phyloP scores from a whole-genome alignment of 1,284 basidiomycete species.

The Ganoderma lingzhi region DNA sequence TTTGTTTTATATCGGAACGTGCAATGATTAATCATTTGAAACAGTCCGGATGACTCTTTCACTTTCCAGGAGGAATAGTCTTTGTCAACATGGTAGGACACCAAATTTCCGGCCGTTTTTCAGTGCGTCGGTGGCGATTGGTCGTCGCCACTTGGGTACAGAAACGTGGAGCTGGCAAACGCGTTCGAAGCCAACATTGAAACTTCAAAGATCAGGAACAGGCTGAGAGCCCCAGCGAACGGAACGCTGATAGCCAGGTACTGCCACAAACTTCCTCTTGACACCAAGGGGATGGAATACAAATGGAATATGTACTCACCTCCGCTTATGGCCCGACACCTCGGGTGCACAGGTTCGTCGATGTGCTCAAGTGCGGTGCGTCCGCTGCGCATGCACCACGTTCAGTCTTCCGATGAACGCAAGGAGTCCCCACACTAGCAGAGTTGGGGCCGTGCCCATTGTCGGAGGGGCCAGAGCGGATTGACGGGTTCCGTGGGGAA shows the following conservation, averaged over 20 bases:
- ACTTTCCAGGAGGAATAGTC: no score
- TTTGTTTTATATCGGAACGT: no score
- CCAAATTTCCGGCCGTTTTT: background rate
- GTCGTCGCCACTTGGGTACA: background rate
- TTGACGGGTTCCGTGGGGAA: background rate
- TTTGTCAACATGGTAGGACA: no score
- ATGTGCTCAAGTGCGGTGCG: background rate
- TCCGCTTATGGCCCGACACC: background rate
- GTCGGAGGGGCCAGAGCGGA: background rate
- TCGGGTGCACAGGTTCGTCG: background rate
- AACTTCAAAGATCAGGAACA: no score
- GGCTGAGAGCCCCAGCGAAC: background rate
- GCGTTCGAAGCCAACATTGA: no score
- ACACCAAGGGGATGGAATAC: background rate
- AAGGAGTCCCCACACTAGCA: background rate
- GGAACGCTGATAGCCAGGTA: background rate
- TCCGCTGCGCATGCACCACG: background rate
- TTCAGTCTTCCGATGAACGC: background rate
- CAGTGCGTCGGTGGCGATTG: background rate
- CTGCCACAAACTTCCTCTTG: background rate
- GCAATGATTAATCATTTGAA: no score
- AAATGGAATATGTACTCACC: background rate
- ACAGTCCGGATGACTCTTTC: no score
- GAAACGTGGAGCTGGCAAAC: background rate
- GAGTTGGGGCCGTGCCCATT: background rate